These are phyloP conservation scores for Xylaria sp. DNA, from an alignment of 2,329 filamentous ascomycete genomes.

Conservation along the genomic window DNA sequence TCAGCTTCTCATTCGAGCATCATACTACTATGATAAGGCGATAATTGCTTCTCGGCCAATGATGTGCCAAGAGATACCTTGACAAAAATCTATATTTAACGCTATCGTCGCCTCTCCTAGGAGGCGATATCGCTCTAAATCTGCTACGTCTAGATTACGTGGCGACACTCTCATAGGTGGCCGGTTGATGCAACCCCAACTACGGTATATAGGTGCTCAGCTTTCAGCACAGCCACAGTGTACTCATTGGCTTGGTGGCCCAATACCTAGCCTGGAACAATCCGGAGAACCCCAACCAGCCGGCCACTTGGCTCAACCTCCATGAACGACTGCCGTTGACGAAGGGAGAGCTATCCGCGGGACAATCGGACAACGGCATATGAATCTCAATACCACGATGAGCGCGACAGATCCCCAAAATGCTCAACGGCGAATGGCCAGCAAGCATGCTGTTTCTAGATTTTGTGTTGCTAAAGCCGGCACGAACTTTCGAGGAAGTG, in stretches of 20 bases:
- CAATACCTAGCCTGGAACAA: not conserved
- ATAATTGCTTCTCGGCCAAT: not conserved
- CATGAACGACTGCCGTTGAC: not conserved
- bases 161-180: constrained; percentile 13
- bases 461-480: not conserved
- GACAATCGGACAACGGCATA: not conserved
- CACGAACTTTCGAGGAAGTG: not conserved
- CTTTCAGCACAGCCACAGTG: constrained; percentile 20
- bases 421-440: too few relatives aligned
- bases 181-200: constrained; percentile 9
- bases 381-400: not conserved
- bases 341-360: not conserved
- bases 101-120: not conserved
- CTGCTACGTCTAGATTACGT: not conserved
- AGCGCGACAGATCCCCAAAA: too few relatives aligned
- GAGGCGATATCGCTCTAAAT: constrained; percentile 2
- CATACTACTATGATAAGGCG: not conserved
- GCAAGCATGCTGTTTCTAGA: too few relatives aligned
- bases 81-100: constrained; percentile 21
- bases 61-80: not conserved
- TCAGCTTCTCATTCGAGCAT: constrained; percentile 4
- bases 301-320: not conserved
- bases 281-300: constrained; percentile 15
- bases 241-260: not conserved
- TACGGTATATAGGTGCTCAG: not conserved